phyloP scores from a whole-genome alignment of 2,329 filamentous ascomycete genomes.

The Raffaelea arxii region DNA sequence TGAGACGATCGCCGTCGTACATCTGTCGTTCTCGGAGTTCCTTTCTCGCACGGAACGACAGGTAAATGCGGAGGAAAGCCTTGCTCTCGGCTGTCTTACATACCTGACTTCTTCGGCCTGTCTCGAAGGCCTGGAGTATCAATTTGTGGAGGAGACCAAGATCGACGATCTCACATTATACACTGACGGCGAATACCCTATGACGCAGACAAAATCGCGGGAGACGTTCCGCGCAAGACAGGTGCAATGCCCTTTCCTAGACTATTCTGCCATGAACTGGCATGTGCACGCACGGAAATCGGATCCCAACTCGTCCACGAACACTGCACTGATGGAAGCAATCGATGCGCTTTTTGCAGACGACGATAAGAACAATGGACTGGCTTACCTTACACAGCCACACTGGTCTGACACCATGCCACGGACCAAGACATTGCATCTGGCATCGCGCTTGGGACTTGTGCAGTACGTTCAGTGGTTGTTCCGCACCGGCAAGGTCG shows the following conservation, averaged over 20 bases:
- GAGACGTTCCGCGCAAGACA: too few relatives aligned
- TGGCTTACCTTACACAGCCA: neutral
- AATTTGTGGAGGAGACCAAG: too few relatives aligned
- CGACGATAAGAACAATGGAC: neutral
- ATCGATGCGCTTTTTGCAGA: neutral
- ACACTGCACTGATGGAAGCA: neutral
- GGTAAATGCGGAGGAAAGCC: too few relatives aligned
- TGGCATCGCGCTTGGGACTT: slow-evolving; percentile 7
- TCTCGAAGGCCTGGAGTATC: too few relatives aligned
- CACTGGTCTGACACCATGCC: neutral
- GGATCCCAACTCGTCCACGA: slow-evolving; percentile 1
- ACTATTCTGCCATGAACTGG: slow-evolving; percentile 22
- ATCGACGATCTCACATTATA: too few relatives aligned
- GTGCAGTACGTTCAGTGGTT: slow-evolving; percentile 11
- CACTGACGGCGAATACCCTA: too few relatives aligned
- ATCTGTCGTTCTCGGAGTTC: slow-evolving; percentile 40
- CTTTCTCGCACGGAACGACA: slow-evolving; percentile 22
- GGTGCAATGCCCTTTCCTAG: slow-evolving; percentile 17
- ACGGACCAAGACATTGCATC: slow-evolving; percentile 7
- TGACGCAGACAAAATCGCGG: too few relatives aligned
- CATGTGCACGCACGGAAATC: slow-evolving; percentile 16
- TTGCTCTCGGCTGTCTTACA: too few relatives aligned
- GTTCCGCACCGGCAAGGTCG: slow-evolving; percentile 2
- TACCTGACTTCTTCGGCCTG: too few relatives aligned
- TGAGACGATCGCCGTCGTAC: slow-evolving; percentile 32